A percentile compares a stretch with the other conserved stretches of the same genome.
Evolutionary conservation across 164 flowering plant genomes (phyloP).

Genomic region (Litsea cubeba): DNA sequence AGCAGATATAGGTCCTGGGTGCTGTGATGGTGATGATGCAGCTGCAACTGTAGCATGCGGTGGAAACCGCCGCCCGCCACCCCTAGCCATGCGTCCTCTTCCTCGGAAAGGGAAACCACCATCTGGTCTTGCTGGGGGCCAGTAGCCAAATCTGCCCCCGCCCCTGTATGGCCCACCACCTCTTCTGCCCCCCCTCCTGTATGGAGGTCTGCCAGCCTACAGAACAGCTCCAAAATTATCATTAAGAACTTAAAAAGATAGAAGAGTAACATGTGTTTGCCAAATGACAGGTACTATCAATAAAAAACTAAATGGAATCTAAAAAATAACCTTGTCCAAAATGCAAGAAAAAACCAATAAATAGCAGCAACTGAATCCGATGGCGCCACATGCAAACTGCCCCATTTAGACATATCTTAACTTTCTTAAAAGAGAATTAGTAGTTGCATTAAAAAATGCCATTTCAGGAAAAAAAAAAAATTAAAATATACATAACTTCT

Average conservation of each 20-base stretch:
- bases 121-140: constrained; percentile 15
- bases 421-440: too few relatives aligned
- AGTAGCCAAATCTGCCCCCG: constrained; percentile 21
- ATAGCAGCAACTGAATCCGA: too few relatives aligned
- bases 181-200: constrained; percentile 37
- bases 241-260: constrained; percentile 1
- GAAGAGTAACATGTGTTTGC: not conserved
- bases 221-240: constrained; percentile 20
- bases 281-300: not conserved
- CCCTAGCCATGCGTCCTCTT: constrained; percentile 14
- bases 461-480: too few relatives aligned
- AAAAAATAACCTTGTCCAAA: too few relatives aligned
- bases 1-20: constrained; percentile 7
- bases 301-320: too few relatives aligned
- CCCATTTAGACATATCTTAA: too few relatives aligned
- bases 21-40: constrained; percentile 5
- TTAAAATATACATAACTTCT: too few relatives aligned
- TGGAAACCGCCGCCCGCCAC: constrained; percentile 23
- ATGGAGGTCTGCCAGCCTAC: constrained; percentile 35
- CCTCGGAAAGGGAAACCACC: constrained; percentile 29
- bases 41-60: constrained; percentile 6
- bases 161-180: constrained; percentile 36
- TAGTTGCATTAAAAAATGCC: too few relatives aligned
- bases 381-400: too few relatives aligned
- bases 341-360: too few relatives aligned